phyloP scores from a whole-genome alignment of 2,329 filamentous ascomycete genomes.

The Ilyonectria destructans region DNA sequence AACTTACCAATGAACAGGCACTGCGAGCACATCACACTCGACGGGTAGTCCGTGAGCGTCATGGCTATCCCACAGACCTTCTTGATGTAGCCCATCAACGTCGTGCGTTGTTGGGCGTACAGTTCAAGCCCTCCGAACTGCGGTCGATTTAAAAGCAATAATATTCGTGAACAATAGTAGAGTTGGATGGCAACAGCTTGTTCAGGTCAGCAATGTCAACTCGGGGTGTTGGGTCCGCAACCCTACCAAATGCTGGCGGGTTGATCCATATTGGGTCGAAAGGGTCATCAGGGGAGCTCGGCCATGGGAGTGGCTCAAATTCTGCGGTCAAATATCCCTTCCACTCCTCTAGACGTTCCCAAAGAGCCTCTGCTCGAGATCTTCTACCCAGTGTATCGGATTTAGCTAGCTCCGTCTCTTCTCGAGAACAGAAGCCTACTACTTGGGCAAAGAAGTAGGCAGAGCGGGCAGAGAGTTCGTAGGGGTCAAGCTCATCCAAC shows the following conservation, averaged over 20 bases:
- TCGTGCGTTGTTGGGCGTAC: conserved; percentile 53
- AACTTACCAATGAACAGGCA: conserved; percentile 52
- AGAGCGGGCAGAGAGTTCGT: conserved; percentile 68
- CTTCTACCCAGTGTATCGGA: background rate
- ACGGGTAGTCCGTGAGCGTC: conserved; percentile 58
- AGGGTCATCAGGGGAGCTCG: conserved; percentile 31
- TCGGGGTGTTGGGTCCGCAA: conserved; percentile 48
- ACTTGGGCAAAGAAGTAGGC: conserved; percentile 70
- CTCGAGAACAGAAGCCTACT: conserved; percentile 67
- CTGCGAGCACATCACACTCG: conserved; percentile 59
- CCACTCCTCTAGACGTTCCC: conserved; percentile 49
- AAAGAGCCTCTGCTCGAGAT: conserved; percentile 18
- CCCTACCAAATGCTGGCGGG: conserved; percentile 57
- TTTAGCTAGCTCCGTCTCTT: conserved; percentile 6
- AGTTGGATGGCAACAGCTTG: conserved; percentile 65
- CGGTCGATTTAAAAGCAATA: conserved; percentile 55
- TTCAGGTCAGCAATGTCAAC: conserved; percentile 33
- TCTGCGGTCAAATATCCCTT: conserved; percentile 54
- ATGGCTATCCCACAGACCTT: conserved; percentile 66
- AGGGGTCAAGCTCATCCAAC: conserved; percentile 62
- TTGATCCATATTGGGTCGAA: conserved; percentile 67
- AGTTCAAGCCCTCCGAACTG: conserved; percentile 56
- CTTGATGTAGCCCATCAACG: conserved; percentile 40
- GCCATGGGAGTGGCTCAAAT: conserved; percentile 59
- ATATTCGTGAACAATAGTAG: conserved; percentile 67